These are phyloP conservation scores for Talaromyces proteolyticus DNA, from an alignment of 495 filamentous ascomycete species.

Conservation along the genomic window DNA sequence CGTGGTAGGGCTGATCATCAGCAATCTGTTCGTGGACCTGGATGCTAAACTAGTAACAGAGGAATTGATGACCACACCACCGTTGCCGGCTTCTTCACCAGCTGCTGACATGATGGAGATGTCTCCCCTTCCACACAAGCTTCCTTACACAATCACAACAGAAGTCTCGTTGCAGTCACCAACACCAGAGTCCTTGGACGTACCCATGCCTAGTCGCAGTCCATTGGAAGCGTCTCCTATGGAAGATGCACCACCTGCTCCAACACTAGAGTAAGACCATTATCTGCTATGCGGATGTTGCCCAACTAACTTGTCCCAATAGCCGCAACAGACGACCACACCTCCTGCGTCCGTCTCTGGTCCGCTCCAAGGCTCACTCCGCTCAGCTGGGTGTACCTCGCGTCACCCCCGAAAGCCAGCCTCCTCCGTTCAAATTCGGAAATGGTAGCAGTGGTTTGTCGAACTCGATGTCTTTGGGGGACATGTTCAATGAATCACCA, in stretches of 20 bases:
- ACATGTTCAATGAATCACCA: conserved; percentile 71
- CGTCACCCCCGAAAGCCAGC: conserved; percentile 48
- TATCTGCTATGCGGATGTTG: not conserved
- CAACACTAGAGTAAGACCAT: conserved; percentile 28
- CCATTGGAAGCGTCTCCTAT: conserved; percentile 46
- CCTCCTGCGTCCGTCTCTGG: conserved; percentile 35
- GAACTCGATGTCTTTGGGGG: conserved; percentile 60
- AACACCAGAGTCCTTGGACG: conserved; percentile 50
- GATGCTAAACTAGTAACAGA: conserved; percentile 18
- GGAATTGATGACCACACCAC: conserved; percentile 77
- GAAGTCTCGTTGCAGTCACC: conserved; percentile 64
- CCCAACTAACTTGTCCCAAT: conserved; percentile 14
- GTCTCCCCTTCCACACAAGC: conserved; percentile 89
- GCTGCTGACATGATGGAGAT: conserved; percentile 86
- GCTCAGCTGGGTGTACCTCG: conserved; percentile 31
- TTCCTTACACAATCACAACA: conserved; percentile 47
- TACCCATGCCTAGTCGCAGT: conserved; percentile 27
- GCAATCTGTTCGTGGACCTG: not conserved
- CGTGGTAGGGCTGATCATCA: conserved; percentile 54
- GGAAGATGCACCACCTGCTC: conserved; percentile 35
- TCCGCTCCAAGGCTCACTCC: conserved; percentile 36
- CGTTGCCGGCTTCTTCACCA: conserved; percentile 78
- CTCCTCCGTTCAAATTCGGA: conserved; percentile 72
- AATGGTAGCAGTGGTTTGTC: conserved; percentile 48
- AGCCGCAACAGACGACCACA: conserved; percentile 35